Base-by-base conservation (phyloP, 257 asterid genomes). In the Lantana camara region DNA sequence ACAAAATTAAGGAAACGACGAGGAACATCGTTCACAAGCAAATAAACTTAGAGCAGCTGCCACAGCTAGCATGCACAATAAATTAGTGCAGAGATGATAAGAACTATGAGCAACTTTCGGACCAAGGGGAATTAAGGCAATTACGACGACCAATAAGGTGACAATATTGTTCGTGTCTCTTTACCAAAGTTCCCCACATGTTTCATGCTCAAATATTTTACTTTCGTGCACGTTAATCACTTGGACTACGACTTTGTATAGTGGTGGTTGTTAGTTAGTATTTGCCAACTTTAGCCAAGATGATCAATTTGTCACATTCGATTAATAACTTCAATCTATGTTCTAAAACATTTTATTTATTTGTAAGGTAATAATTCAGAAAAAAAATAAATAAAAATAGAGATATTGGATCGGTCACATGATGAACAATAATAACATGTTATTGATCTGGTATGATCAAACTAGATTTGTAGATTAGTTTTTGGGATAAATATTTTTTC, bases 111-210 rank as follows among this genome's bases (percentile, higher is more conserved):
- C 17, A n/a, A 5, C 17, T 44, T 44, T 44, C 7, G 17, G 5
- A 57, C 22, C 16, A 24, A 52, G 23, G 47, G 52, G 46, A n/a
- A 27, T 11, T 49, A 60, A 61, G 29, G 34, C 45, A 24, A 34
- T 45, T 46, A n/a, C n/a, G 23, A 12, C 20, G 21, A 47, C 65
- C 70, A 61, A 63, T 47, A 38, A 9, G 57, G 20, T 38, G 45
- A 49, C 30, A 50, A 57, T 27, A 7, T 57, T 29, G 32, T 50
- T 50, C 7, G 58, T 65, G 72, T 58, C 29, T 41, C 52, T 72
- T 65, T 64, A 72, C 67, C 72, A 49, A 64, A 65, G 29, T 55
- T 35, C 67, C 71, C 67, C 68, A 57, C 68, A 50, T 72, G 77
- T 65, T 29, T 32, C 71, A 47, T 60, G 63, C 30, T 60, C 54